These are phyloP conservation scores for Piper longum DNA, from an alignment of 164 flowering plant species.

Conservation along the genomic window DNA sequence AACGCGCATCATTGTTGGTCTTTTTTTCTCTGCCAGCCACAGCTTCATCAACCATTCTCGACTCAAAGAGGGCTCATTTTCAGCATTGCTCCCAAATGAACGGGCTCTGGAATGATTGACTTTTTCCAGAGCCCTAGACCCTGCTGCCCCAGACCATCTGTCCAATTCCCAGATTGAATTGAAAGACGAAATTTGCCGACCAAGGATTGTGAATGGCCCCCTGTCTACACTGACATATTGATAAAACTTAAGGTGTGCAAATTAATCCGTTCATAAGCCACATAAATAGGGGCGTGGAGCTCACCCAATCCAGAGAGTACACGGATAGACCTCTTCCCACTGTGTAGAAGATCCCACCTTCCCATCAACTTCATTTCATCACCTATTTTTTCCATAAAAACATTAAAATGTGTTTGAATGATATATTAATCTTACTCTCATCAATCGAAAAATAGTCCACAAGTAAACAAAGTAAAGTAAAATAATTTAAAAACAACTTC, in stretches of 20 bases:
- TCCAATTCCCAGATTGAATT: slow-evolving; percentile 2
- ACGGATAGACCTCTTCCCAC: background rate
- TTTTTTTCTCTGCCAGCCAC: slow-evolving; percentile 47
- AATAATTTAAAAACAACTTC: too few relatives aligned
- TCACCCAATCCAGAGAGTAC: slow-evolving; percentile 3
- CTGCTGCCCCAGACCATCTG: slow-evolving; percentile 1
- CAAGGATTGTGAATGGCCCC: background rate
- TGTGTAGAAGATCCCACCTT: slow-evolving; percentile 2
- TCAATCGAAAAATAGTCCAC: too few relatives aligned
- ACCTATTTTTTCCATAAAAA: background rate
- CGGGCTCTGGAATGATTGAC: slow-evolving; percentile 8
- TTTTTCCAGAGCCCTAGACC: slow-evolving; percentile 6
- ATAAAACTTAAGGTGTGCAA: background rate
- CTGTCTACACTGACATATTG: background rate
- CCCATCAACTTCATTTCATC: slow-evolving; percentile 14
- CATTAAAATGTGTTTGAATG: background rate
- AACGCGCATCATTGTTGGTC: slow-evolving; percentile 11
- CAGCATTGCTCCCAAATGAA: slow-evolving; percentile 8
- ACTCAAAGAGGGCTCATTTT: slow-evolving; percentile 23
- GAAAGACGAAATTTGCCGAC: background rate
- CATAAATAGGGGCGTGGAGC: background rate
- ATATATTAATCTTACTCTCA: too few relatives aligned
- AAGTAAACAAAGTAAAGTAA: too few relatives aligned
- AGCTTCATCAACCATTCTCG: slow-evolving; percentile 55
- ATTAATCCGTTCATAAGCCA: background rate